Evolutionary conservation across 495 filamentous ascomycete genomes (phyloP).

Genomic region (Neurospora cerealis): DNA sequence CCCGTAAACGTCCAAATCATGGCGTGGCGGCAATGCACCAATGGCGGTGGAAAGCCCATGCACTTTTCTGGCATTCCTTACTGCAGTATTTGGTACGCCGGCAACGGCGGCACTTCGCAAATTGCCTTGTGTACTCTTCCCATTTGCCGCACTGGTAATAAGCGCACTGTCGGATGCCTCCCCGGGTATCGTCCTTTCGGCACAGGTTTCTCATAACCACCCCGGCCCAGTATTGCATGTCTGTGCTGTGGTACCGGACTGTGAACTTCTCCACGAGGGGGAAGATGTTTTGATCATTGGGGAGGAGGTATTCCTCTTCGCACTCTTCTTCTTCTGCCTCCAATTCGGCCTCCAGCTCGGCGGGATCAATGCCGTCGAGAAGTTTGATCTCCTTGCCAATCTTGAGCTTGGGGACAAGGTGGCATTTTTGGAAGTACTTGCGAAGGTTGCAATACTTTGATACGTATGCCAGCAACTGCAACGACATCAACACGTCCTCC

Average conservation of each 20-base stretch:
- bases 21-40: conserved; percentile 79
- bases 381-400: conserved; percentile 76
- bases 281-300: conserved; percentile 96
- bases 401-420: conserved; percentile 86
- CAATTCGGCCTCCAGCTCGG: conserved; percentile 24
- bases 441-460: conserved; percentile 97
- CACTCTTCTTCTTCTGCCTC: conserved; percentile 46
- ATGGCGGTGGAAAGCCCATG: conserved; percentile 94
- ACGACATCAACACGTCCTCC: conserved; percentile 94
- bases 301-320: conserved; percentile 83
- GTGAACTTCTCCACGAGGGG: conserved; percentile 97
- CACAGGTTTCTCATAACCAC: conserved; percentile 98
- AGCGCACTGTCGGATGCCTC: conserved; percentile 92
- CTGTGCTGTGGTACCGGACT: conserved; percentile 80
- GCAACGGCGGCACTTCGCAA: conserved; percentile 94
- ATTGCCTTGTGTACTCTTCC: conserved; percentile 92
- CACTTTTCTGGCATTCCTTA: conserved; percentile 98
- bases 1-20: conserved; percentile 18
- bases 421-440: conserved; percentile 88
- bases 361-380: conserved; percentile 55
- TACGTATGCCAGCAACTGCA: conserved; percentile 95
- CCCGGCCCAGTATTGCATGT: conserved; percentile 99
- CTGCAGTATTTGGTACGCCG: conserved; percentile 98
- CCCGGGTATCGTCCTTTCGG: conserved; percentile 88
- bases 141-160: conserved; percentile 97